Base-by-base conservation (phyloP, 2,329 filamentous ascomycete species). In the Pseudogymnoascus sp. region DNA sequence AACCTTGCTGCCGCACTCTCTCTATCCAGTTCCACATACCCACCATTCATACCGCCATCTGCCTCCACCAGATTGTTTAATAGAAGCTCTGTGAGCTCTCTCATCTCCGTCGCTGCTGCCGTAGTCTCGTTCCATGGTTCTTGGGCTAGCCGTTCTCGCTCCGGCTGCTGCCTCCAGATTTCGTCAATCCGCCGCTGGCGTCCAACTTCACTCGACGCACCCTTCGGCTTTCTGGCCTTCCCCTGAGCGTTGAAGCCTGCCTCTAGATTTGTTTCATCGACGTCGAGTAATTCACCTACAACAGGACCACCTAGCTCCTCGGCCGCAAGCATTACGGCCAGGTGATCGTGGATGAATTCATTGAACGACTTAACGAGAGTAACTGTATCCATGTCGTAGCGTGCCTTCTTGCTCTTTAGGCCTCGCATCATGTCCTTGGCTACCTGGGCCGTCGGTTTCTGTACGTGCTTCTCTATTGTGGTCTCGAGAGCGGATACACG, bases 251-350 rank as follows among this genome's bases (percentile, higher is more conserved):
- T 86, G 71, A 87, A 87, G 1, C 83, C 84, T 7, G 79, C 81
- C 4, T 78, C 80, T 5, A 87, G 74, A 65, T 81, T 82, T 47
- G 87, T 81, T 7, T 81, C 67, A 77, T 86, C 74, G 75, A 89
- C 69, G 72, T 88, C 84, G 69, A 88, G 79, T 67, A 87, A 78
- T 66, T 90, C 87, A 3, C 91, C 89, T 0, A 92, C 89, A 9
- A 92, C 87, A 0, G 91, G 90, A 0, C 91, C 90, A 6, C 91
- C 91, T 1, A 92, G 79, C 69, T 92, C 89, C 74, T 95, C 91
- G 0, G 89, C 89, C 6, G 90, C 90, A 43, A 96, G 78, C 84
- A 93, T 89, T 2, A 82, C 75, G 1, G 88, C 88, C 1, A 96
- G 79, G 39, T 84, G 81, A 43, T 84, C 76, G 64, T 89, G 83